Conservation (phyloP, 2,329 filamentous ascomycete species). For the Colletotrichum kahawae region DNA sequence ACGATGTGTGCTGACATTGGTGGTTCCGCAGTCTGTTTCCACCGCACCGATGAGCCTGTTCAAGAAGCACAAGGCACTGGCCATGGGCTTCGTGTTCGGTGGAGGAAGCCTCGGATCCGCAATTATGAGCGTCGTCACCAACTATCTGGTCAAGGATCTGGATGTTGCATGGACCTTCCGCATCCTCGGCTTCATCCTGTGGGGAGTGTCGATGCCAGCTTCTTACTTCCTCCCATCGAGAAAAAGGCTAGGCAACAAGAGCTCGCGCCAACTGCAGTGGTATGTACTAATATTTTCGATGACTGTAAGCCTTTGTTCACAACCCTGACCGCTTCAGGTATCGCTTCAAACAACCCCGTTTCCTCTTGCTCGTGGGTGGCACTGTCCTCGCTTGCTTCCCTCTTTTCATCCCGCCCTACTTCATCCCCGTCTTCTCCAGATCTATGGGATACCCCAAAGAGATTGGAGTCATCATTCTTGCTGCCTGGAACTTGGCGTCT, state of each 20-base stretch:
- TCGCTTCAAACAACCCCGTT: constrained; percentile 28
- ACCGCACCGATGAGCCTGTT: constrained; percentile 31
- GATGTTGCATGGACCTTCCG: constrained; percentile 32
- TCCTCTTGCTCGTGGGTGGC: constrained; percentile 27
- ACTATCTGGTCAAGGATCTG: constrained; percentile 25
- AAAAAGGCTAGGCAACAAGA: neutral
- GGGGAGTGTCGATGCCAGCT: constrained; percentile 31
- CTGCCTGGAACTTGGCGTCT: constrained; percentile 31
- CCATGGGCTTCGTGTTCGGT: constrained; percentile 32
- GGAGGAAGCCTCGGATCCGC: constrained; percentile 31
- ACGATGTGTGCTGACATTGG: neutral
- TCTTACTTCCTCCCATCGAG: constrained; percentile 24
- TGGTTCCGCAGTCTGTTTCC: constrained; percentile 25
- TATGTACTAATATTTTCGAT: neutral
- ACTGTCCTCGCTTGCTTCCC: constrained; percentile 29
- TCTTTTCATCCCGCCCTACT: constrained; percentile 32
- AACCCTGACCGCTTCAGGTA: constrained; percentile 21
- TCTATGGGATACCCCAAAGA: constrained; percentile 26
- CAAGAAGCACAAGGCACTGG: constrained; percentile 29
- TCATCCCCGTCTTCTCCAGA: constrained; percentile 30
- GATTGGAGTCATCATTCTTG: constrained; percentile 25
- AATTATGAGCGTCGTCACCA: constrained; percentile 28
- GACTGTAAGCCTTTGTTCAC: neutral
- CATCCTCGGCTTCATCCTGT: constrained; percentile 29
- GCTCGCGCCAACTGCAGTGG: constrained; percentile 27